A percentile compares a stretch with the other conserved stretches of the same genome.
phyloP scores from a whole-genome alignment of 352 stramenopile species.

The Pythium plurisporium region DNA sequence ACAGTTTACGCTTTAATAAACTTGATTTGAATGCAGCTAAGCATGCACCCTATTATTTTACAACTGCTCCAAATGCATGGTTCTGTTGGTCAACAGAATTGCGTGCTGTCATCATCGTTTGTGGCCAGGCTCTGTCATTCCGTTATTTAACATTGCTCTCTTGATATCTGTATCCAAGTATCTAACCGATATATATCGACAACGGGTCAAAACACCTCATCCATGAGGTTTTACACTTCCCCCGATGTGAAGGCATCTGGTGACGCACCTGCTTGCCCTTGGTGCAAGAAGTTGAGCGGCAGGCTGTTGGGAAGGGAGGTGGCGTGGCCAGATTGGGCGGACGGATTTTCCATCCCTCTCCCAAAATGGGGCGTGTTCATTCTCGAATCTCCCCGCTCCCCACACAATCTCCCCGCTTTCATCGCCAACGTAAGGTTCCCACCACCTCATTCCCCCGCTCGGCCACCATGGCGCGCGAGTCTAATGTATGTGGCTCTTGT shows the following conservation, averaged over 20 bases:
- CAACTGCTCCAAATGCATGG: conserved; percentile 8
- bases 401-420: neutral
- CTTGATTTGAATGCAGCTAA: conserved; percentile 1
- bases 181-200: too few species aligned
- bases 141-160: conserved; percentile 10
- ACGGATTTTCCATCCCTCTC: too few species aligned
- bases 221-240: conserved; percentile 13
- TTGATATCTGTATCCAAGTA: neutral
- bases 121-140: conserved; percentile 3
- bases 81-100: neutral
- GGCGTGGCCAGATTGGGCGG: too few species aligned
- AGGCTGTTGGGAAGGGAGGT: too few species aligned
- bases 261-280: too few species aligned
- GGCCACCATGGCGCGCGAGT: conserved; percentile 1
- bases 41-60: neutral
- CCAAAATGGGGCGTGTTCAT: too few species aligned
- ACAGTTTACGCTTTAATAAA: neutral
- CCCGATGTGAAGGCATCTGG: conserved; percentile 5
- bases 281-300: too few species aligned
- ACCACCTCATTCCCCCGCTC: neutral
- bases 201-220: conserved; percentile 1
- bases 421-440: conserved; percentile 10
- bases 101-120: conserved; percentile 13
- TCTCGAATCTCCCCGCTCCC: neutral
- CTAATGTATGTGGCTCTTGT: neutral